Conservation (phyloP, 192 early-diverging fungal genomes). For the Backusella liffmaniae region DNA sequence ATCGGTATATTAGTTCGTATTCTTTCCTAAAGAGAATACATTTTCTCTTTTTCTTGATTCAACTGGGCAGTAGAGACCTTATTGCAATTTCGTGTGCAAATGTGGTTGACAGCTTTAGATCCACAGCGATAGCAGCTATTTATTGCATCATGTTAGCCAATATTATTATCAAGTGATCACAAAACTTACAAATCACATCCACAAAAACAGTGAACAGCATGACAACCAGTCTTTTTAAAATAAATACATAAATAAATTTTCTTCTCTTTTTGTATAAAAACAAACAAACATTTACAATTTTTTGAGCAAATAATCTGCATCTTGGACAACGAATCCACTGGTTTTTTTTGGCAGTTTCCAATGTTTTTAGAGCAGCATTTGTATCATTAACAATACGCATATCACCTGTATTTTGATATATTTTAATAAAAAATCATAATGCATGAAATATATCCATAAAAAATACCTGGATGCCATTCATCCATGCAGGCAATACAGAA, state of each 20-base stretch:
- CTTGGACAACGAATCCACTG: conserved; percentile 12
- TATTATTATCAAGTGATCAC: neutral
- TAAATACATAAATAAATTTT: neutral
- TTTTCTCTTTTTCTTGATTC: neutral
- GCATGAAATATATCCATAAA: neutral
- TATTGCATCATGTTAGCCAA: neutral
- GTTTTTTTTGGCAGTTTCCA: neutral
- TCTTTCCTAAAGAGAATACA: neutral
- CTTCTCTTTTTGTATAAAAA: neutral
- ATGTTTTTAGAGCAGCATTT: neutral
- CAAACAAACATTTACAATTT: neutral
- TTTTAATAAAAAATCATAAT: neutral
- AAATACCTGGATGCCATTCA: conserved; percentile 13
- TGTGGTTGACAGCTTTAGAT: neutral
- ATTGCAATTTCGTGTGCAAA: neutral
- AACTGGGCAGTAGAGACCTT: neutral
- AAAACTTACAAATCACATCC: conserved; percentile 10
- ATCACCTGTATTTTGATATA: neutral
- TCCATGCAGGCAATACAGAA: conserved; percentile 11
- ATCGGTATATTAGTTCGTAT: neutral
- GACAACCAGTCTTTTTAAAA: conserved; percentile 7
- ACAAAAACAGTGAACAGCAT: neutral
- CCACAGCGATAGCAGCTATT: conserved; percentile 19
- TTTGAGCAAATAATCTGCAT: neutral
- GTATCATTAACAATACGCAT: conserved; percentile 8